These are phyloP conservation scores for Apiosordaria backusii DNA, from an alignment of 495 filamentous ascomycete genomes.

Conservation along the genomic window DNA sequence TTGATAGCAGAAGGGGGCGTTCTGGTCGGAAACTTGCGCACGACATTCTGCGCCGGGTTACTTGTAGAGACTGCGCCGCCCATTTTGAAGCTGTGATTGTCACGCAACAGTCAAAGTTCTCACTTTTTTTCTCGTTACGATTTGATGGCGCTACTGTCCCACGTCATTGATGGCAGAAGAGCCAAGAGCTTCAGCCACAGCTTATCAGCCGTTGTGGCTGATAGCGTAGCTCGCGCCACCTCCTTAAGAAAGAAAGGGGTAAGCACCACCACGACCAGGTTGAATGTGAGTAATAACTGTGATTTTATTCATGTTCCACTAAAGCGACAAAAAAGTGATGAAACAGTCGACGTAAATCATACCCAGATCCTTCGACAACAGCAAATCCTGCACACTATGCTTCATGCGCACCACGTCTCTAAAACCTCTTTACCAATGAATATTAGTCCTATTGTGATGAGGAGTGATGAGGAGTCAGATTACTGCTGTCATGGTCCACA, in stretches of 20 bases:
- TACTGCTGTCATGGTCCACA: too few species aligned
- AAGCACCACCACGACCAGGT: background rate
- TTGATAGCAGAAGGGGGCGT: constrained; percentile 20
- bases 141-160: background rate
- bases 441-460: too few species aligned
- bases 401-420: too few species aligned
- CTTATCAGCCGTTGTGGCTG: background rate
- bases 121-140: background rate
- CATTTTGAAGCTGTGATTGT: constrained; percentile 20
- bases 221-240: background rate
- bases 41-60: constrained; percentile 35
- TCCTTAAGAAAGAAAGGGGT: background rate
- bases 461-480: too few species aligned
- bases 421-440: too few species aligned
- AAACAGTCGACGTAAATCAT: too few species aligned
- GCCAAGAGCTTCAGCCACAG: constrained; percentile 5
- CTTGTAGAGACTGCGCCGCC: constrained; percentile 30
- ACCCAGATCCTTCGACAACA: too few species aligned
- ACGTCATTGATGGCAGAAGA: background rate
- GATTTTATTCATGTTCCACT: too few species aligned
- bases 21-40: constrained; percentile 43
- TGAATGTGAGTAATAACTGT: too few species aligned
- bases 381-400: too few species aligned
- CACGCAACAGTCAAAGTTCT: background rate
- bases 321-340: too few species aligned